Evolutionary conservation across 352 stramenopile species (phyloP), one percentile per base, ranked within the genome.

Genomic region (Elongisporangium prolatum): DNA sequence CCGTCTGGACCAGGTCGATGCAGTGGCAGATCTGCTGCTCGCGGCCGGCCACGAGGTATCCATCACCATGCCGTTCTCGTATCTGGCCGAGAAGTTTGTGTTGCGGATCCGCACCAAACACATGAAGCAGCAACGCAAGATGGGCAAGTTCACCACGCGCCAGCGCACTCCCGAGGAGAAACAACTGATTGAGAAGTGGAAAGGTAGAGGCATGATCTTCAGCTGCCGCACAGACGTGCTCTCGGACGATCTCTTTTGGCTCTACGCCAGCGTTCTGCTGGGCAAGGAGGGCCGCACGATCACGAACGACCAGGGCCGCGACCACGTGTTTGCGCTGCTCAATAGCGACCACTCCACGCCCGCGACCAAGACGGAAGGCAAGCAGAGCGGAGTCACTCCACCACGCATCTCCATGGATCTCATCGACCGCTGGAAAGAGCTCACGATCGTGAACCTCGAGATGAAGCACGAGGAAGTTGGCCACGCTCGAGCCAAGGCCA

Each of bases 201-300:
- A 77, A 21, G 59, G 80, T 1, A 54, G 84, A n/a, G 75, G 83
- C 38, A 74, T 97, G n/a, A 72, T 98, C 18, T 99, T 97, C 70
- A 95, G 61, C 87, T 98, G 74, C 74, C 90, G 59, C 56, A 84
- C 67, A 55, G 93, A 72, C 87, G 74, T 75, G 44, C 61, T 89
- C 21, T 89, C 84, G 21, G 97, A 99, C 75, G 97, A 99, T 75
- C 97, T 97, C 74, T 99, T 98, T 73, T 99, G 97, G 97, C 73
- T 99, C 34, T 98, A 98, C 68, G 95, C 91, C 9, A 97, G 91
- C 34, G 76, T 96, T 50, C 69, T 89, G 18, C 59, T 93, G 25
- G 81, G 76, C 5, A 57, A 64, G 7, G 68, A 86, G 22, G 76
- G 69, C 1, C 74, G 96, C 40, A 84, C 98, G 7, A 77, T 99